A percentile compares a stretch with the other conserved stretches of the same genome.
Evolutionary conservation across 2,329 filamentous ascomycete species (phyloP).

Genomic region (Ceratocystiopsis minuta): DNA sequence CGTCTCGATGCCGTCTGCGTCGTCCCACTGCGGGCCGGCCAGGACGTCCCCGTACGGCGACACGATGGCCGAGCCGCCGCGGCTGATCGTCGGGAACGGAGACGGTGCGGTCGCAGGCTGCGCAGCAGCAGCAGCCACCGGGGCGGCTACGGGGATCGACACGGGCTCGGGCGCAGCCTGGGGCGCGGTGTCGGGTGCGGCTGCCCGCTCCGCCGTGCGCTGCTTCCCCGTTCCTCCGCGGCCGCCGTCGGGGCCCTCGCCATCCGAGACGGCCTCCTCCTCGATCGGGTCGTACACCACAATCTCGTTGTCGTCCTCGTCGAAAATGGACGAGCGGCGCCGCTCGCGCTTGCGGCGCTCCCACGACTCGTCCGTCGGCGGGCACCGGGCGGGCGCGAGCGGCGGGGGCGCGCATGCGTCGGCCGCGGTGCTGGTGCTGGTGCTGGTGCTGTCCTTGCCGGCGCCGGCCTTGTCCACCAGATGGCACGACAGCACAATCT

Average conservation of each 20-base stretch:
- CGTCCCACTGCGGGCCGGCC: conserved; percentile 70
- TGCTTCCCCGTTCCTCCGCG: not conserved
- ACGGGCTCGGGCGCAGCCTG: too few species aligned
- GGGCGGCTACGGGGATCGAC: not conserved
- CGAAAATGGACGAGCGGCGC: conserved; percentile 9
- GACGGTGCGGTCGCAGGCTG: not conserved
- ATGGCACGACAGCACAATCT: conserved; percentile 21
- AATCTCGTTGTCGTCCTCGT: conserved; percentile 25
- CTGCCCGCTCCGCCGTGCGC: too few species aligned
- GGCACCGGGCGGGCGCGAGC: conserved; percentile 1
- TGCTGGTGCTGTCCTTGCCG: not conserved
- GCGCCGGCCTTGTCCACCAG: not conserved
- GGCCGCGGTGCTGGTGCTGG: not conserved
- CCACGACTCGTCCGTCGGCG: conserved; percentile 1
- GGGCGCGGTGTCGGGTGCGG: too few species aligned
- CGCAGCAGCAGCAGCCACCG: too few species aligned
- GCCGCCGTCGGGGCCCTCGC: not conserved
- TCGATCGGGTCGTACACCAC: conserved; percentile 15
- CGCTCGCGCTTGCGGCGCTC: conserved; percentile 3
- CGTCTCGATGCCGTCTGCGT: conserved; percentile 46
- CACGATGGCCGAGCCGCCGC: conserved; percentile 70
- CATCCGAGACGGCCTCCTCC: not conserved
- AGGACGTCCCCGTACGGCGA: conserved; percentile 65
- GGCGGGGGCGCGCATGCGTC: not conserved
- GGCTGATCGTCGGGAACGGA: conserved; percentile 13